These are phyloP conservation scores for Rosellinia necatrix DNA, from an alignment of 2,329 filamentous ascomycete species.

Conservation along the genomic window DNA sequence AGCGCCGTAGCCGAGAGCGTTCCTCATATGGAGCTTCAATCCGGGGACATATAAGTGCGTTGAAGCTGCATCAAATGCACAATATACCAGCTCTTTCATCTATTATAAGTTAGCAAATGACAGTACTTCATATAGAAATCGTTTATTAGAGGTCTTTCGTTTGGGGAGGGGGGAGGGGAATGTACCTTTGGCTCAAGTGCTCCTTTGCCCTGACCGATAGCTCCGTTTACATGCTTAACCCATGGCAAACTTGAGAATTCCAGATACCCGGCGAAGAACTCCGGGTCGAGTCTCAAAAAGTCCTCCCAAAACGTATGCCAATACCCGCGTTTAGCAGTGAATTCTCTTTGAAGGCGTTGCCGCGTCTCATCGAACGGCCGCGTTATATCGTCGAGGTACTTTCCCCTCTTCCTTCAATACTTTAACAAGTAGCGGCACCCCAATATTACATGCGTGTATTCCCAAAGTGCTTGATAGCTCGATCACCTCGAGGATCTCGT, in stretches of 20 bases:
- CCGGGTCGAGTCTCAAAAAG: constrained; percentile 48
- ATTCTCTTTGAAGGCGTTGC: constrained; percentile 47
- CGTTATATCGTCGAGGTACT: constrained; percentile 36
- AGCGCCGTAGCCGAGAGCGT: constrained; percentile 51
- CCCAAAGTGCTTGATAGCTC: constrained; percentile 50
- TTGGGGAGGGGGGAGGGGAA: no score
- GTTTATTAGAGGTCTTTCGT: no score
- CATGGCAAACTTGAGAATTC: constrained; percentile 52
- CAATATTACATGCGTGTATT: constrained; percentile 53
- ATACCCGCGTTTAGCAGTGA: constrained; percentile 51
- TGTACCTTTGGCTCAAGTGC: constrained; percentile 49
- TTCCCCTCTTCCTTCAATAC: constrained; percentile 50
- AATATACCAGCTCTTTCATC: constrained; percentile 53
- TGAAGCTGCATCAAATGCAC: constrained; percentile 52
- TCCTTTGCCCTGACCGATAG: constrained; percentile 26
- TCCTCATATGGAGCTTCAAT: constrained; percentile 53
- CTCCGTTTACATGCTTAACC: constrained; percentile 37
- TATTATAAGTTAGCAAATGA: constrained; percentile 11
- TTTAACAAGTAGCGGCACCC: constrained; percentile 51
- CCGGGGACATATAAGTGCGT: constrained; percentile 54
- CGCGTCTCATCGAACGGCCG: constrained; percentile 43
- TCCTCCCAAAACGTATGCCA: constrained; percentile 53
- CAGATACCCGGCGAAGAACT: constrained; percentile 53
- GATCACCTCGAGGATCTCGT: constrained; percentile 52
- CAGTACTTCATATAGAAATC: no score